Percentiles rank a stretch among this genome's conserved stretches.
These are phyloP conservation scores for Nicotiana tabacum DNA, from an alignment of 257 asterid genomes.

Conservation along the genomic window DNA sequence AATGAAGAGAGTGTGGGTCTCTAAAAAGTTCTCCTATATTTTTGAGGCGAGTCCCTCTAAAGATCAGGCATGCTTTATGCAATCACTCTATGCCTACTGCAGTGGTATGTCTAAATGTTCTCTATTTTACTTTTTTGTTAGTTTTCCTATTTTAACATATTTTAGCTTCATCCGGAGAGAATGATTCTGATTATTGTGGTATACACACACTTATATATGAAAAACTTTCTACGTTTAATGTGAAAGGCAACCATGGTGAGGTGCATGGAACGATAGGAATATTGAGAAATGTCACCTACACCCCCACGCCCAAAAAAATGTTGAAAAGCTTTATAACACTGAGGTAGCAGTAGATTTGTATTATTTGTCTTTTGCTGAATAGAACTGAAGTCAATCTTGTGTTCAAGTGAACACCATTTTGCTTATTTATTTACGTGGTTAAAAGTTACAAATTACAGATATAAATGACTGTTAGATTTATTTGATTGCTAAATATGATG, in stretches of 20 bases:
- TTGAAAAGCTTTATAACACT: background rate
- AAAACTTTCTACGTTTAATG: background rate
- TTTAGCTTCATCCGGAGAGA: background rate
- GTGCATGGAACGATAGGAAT: background rate
- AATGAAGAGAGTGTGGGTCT: conserved; percentile 72
- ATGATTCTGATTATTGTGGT: background rate
- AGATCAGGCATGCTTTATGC: conserved; percentile 81
- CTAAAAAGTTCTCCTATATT: conserved; percentile 64
- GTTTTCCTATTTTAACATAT: background rate
- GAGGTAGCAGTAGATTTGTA: background rate
- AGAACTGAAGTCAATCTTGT: background rate
- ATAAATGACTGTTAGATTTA: background rate
- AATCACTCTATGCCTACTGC: conserved; percentile 70
- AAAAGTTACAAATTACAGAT: background rate
- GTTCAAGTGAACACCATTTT: background rate
- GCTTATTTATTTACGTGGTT: background rate
- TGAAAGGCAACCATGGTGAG: background rate
- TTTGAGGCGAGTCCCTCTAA: conserved; percentile 80
- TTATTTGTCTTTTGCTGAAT: background rate
- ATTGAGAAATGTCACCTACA: too few relatives aligned
- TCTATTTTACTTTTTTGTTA: background rate
- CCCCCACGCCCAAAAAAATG: background rate
- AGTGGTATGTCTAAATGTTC: conserved; percentile 32
- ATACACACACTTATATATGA: background rate
- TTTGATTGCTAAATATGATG: background rate